Percentiles rank a stretch among this genome's conserved stretches.
Evolutionary conservation across 2,329 filamentous ascomycete species (phyloP).

Genomic region (Decorospora gaudefroyi): DNA sequence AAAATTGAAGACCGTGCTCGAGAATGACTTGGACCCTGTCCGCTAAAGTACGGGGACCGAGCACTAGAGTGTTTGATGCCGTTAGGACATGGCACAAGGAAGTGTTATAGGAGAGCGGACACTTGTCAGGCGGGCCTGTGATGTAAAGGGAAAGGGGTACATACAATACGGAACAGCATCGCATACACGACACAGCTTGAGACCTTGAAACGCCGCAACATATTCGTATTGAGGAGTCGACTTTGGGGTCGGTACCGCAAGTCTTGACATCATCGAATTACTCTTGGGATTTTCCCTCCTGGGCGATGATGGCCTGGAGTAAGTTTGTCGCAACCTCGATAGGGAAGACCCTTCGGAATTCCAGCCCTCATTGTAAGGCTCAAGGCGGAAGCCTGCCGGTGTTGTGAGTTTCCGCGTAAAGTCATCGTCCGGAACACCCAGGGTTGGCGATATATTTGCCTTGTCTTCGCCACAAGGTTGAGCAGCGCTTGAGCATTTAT

Average conservation of each 20-base stretch:
- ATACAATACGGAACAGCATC: conserved; percentile 10
- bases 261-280: background rate
- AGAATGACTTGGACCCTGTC: conserved; percentile 6
- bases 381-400: conserved; percentile 1
- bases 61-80: background rate
- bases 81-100: background rate
- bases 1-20: background rate
- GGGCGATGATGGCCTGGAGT: background rate
- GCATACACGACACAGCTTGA: conserved; percentile 5
- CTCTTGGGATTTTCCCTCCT: conserved; percentile 2
- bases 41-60: conserved; percentile 3
- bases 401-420: background rate
- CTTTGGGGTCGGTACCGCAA: conserved; percentile 2
- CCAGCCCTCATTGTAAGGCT: background rate
- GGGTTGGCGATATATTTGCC: background rate
- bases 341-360: background rate
- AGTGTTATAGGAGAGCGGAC: no score
- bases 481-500: background rate
- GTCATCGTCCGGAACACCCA: background rate
- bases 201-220: conserved; percentile 4
- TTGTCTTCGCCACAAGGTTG: background rate
- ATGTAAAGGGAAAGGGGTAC: background rate
- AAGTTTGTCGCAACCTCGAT: background rate
- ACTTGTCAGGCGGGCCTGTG: background rate
- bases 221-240: conserved; percentile 1